These are phyloP conservation scores for Yamadazyma atlantica DNA, from an alignment of 1,139 yeast species.

Conservation along the genomic window DNA sequence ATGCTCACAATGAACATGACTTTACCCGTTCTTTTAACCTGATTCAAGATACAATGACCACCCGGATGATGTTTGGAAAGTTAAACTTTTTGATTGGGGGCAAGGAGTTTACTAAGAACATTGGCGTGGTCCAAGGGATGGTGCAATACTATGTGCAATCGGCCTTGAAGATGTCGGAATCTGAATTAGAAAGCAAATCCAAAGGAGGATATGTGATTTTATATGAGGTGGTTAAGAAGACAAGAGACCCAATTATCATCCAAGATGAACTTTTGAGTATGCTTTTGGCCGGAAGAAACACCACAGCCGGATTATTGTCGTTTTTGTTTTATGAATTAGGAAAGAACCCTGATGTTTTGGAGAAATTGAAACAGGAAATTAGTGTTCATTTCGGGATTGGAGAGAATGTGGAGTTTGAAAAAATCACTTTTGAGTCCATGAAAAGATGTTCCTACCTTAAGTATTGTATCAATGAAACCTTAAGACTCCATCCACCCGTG, in stretches of 20 bases:
- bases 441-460: conserved; percentile 50
- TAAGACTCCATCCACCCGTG: conserved; percentile 55
- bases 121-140: conserved; percentile 18
- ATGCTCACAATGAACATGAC: conserved; percentile 22
- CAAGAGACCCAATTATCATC: conserved; percentile 43
- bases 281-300: conserved; percentile 52
- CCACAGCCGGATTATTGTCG: conserved; percentile 51
- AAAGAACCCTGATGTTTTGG: conserved; percentile 36
- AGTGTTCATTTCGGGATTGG: conserved; percentile 26
- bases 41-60: conserved; percentile 32
- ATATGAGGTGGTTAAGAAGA: conserved; percentile 45
- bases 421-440: conserved; percentile 44
- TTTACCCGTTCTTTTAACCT: conserved; percentile 39
- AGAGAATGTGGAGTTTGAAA: conserved; percentile 13
- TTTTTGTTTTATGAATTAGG: conserved; percentile 44
- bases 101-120: conserved; percentile 19
- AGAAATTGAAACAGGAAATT: conserved; percentile 34
- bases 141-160: conserved; percentile 22
- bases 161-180: conserved; percentile 23
- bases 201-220: conserved; percentile 45
- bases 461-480: conserved; percentile 47
- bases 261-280: conserved; percentile 50
- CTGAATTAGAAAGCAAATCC: conserved; percentile 25
- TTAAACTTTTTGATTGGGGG: conserved; percentile 26
- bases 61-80: conserved; percentile 31